Base-by-base conservation (phyloP, 2,329 filamentous ascomycete species). In the Neocatenulostroma microsporum region DNA sequence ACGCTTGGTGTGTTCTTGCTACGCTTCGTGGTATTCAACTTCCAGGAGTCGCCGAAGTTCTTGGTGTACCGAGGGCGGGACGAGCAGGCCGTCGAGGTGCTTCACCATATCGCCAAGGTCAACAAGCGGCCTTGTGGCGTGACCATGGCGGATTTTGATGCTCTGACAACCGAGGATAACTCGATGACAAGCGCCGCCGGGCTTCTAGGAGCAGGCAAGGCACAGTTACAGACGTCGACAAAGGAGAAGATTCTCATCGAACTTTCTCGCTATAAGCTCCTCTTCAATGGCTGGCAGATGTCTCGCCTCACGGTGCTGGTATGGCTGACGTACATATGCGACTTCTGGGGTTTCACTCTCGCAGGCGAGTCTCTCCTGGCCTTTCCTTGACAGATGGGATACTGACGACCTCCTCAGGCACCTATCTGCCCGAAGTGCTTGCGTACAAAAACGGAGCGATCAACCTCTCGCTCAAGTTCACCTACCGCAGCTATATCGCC, bases 11-110 rank as follows among this genome's bases (percentile, higher is more conserved):
- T 68, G 10, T 77, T 74, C 28, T 51, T 77, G 29, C 48, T 71
- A 1, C 70, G 75, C 14, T 63, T 76, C 24, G 66, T 70, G 1
- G 50, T 78, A 24, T 69, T 79, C 46, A 60, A 62, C 4, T 69
- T 79, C 30, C 67, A 66, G 41, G 74, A 79, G 47, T 76, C 73
- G 2, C 75, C 75, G 1, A 79, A 79, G 48, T 78, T 73, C 45
- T 62, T 75, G 5, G 58, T 79, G 6, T 69, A 67, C 27, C 60
- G 64, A 10, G 73, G 73, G 8, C 55, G 64, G 17, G 74, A 79
- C 33, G 66, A 58, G 2, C 61, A 70, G 39, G 66, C 76, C 0
- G 65, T 77, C 29, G 50, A 53, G 19, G 64, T 67, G 2, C 50
- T 69, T 11, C 50, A 66, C 17, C 53, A 63, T 21, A 61, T 69